Conservation (phyloP, 306 rosid species). For the Rosa chinensis region DNA sequence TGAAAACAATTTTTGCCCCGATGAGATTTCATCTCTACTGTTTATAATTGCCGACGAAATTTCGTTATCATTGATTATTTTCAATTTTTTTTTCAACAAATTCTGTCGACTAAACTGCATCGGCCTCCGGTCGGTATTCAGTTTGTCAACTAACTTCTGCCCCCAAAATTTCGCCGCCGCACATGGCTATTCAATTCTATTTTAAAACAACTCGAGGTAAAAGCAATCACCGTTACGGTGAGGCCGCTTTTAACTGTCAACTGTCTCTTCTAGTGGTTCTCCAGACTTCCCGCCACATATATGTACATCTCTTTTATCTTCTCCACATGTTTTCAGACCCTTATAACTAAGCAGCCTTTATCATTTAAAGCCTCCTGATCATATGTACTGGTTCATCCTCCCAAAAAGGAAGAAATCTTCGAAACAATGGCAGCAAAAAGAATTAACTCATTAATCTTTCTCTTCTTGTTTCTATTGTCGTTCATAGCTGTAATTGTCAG, state of each 20-base stretch:
- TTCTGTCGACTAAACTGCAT: no score
- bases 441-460: background rate
- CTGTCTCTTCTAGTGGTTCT: slow-evolving; percentile 40
- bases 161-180: no score
- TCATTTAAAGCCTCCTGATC: background rate
- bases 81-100: no score
- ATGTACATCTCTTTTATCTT: background rate
- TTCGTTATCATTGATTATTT: no score
- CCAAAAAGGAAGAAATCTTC: background rate
- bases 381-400: background rate
- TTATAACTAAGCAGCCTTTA: background rate
- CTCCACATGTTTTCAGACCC: background rate
- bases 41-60: no score
- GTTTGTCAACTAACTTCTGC: no score
- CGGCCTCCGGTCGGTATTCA: no score
- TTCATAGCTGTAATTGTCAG: slow-evolving; percentile 26
- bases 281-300: slow-evolving; percentile 3
- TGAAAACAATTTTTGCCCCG: no score
- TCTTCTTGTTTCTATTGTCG: slow-evolving; percentile 27
- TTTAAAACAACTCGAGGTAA: no score
- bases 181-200: no score
- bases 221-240: background rate
- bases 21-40: no score
- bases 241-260: slow-evolving; percentile 59
- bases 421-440: slow-evolving; percentile 9